A percentile compares a stretch with the other conserved stretches of the same genome.
Evolutionary conservation across 2,329 filamentous ascomycete genomes (phyloP).

Genomic region (Thermoascus crustaceus): DNA sequence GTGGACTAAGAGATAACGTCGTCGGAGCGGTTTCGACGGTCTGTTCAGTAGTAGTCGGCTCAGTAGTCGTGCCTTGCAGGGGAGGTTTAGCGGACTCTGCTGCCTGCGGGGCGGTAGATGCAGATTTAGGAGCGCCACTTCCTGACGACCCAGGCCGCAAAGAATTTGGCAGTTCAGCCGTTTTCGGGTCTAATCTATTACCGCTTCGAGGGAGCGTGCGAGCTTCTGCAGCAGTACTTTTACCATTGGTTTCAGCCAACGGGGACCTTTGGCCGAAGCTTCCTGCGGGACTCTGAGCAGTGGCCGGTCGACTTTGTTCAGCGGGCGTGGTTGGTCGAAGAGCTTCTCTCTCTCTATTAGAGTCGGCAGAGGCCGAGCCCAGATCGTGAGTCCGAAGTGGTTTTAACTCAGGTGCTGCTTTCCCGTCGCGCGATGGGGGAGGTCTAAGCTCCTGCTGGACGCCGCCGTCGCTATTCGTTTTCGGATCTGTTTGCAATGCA

Average conservation of each 20-base stretch:
- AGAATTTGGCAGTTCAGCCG: constrained; percentile 14
- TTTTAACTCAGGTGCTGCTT: constrained; percentile 13
- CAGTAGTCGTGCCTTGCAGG: not conserved
- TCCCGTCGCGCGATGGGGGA: constrained; percentile 22
- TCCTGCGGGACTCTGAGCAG: constrained; percentile 14
- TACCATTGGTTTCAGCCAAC: constrained; percentile 21
- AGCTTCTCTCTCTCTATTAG: constrained; percentile 18
- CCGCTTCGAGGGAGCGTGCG: constrained; percentile 24
- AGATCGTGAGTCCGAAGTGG: constrained; percentile 14
- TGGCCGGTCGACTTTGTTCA: constrained; percentile 14
- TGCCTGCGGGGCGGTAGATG: constrained; percentile 8
- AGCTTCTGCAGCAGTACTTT: constrained; percentile 17
- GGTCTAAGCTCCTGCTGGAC: constrained; percentile 17
- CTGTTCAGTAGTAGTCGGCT: not conserved
- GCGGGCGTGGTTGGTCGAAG: constrained; percentile 23
- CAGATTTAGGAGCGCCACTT: constrained; percentile 7
- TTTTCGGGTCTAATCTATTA: constrained; percentile 16
- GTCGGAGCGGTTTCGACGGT: constrained; percentile 3
- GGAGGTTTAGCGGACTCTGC: constrained; percentile 13
- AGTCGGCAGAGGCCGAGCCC: constrained; percentile 12
- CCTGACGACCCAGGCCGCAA: constrained; percentile 15
- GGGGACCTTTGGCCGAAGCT: constrained; percentile 22
- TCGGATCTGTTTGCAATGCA: constrained; percentile 13
- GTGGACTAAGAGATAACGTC: constrained; percentile 7
- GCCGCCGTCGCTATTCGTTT: too few relatives aligned